Evolutionary conservation across 441 rosid genomes (phyloP).

Genomic region (Biscutella laevigata): DNA sequence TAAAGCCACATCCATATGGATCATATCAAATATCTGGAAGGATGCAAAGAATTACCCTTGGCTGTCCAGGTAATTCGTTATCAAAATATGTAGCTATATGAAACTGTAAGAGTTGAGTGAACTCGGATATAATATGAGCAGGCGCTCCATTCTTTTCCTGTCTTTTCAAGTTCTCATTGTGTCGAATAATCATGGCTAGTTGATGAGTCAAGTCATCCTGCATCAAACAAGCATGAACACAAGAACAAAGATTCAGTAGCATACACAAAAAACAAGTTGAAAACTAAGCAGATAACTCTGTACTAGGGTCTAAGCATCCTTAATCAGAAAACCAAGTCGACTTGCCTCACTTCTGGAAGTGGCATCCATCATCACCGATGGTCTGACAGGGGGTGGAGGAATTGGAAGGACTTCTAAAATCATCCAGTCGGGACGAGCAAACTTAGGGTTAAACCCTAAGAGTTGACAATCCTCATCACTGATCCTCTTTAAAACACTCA

Average conservation of each 20-base stretch:
- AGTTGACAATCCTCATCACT: slow-evolving; percentile 86
- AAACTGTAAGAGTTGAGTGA: slow-evolving; percentile 89
- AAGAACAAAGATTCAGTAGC: slow-evolving; percentile 4
- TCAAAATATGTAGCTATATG: slow-evolving; percentile 96
- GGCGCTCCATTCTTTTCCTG: slow-evolving; percentile 98
- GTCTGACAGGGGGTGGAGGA: slow-evolving; percentile 99
- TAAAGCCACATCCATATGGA: background rate
- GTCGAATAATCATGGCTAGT: slow-evolving; percentile 86
- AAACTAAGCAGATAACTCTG: background rate
- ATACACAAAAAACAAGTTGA: background rate
- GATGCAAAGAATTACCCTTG: slow-evolving; percentile 57
- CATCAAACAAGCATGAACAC: slow-evolving; percentile 23
- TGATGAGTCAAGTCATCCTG: slow-evolving; percentile 99
- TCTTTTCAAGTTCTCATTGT: slow-evolving; percentile 82
- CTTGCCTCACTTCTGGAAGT: slow-evolving; percentile 97
- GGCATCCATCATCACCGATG: slow-evolving; percentile 99
- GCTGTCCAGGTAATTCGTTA: slow-evolving; percentile 97
- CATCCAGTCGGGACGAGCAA: slow-evolving; percentile 99
- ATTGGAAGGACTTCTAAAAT: slow-evolving; percentile 95
- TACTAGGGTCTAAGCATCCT: background rate
- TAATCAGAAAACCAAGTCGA: background rate
- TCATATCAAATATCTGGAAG: slow-evolving; percentile 9
- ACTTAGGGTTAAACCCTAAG: slow-evolving; percentile 83
- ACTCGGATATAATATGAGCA: slow-evolving; percentile 96
- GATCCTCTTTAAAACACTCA: slow-evolving; percentile 87